Percentiles rank a stretch among this genome's conserved stretches.
Conservation (phyloP, 495 filamentous ascomycete species). For the Neurospora sp. region DNA sequence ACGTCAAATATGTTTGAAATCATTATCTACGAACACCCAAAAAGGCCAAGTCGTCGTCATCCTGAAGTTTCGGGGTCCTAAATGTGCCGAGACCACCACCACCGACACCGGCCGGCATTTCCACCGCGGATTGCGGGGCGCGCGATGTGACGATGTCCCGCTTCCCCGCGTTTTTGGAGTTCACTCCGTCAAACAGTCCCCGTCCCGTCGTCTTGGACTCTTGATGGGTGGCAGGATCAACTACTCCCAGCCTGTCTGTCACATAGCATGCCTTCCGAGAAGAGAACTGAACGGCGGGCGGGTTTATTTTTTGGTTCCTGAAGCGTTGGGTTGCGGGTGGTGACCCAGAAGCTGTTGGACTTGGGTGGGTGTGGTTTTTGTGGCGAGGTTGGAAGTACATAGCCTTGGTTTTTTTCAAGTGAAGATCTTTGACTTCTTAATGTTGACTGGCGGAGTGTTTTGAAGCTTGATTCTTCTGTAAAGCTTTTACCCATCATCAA, state of each 20-base stretch:
- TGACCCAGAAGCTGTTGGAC: neutral
- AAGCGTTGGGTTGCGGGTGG: neutral
- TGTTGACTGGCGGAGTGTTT: neutral
- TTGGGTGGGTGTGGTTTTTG: neutral
- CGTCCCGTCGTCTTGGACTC: neutral
- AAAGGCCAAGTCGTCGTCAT: neutral
- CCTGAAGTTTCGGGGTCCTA: neutral
- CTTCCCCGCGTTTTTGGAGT: neutral
- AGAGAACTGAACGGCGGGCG: neutral
- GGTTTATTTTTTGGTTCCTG: neutral
- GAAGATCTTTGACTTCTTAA: neutral
- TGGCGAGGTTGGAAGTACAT: neutral
- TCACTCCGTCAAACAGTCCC: neutral
- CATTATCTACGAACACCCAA: neutral
- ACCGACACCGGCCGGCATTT: neutral
- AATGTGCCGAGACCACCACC: neutral
- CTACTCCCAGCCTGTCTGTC: neutral
- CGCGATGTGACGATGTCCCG: neutral
- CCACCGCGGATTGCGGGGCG: neutral
- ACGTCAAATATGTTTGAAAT: no score
- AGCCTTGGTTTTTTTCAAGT: neutral
- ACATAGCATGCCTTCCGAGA: neutral
- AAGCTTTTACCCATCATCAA: neutral
- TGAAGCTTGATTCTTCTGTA: neutral
- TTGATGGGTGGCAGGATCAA: neutral